Base-by-base conservation (phyloP, 1,284 basidiomycete genomes). In the Porogramme epimiltina region DNA sequence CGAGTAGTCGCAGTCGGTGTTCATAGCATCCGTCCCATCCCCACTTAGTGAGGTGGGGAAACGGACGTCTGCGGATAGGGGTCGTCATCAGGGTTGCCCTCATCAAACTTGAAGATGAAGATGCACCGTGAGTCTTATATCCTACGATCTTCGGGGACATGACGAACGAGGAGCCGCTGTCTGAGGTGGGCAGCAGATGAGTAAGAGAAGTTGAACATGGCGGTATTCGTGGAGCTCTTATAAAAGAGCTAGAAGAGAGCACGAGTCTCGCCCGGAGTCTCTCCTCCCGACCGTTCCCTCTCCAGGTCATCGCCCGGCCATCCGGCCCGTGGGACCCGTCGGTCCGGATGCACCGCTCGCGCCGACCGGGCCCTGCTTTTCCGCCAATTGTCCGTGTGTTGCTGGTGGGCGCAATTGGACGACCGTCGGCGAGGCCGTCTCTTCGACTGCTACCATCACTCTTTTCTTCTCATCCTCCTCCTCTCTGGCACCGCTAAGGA, bases 1-100 rank as follows among this genome's bases (percentile, higher is more conserved):
- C 1, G 91, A 94, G 74, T 98, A 98, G 73, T 97, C 93, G 72
- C 94, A 95, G 53, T 92, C 91, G 37, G 90, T 91, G 73, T 96
- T 95, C 92, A 92, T 93, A 8, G 91, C 92, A 75, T 94, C 93
- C 34, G 91, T 92, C 8, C 92, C 92, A 74, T 94, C 91, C 25
- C 92, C 91, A 16, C 87, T 88, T 47, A 93, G 67, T 8, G 88
- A 89, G 23, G 90, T 93, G 4, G 90, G 90, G 71, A 91, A 93
- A 26, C 90, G 83, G 45, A 93, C 80, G 74, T 93, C 90, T 91
- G 60, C 38, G 37, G 41, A 38, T 5, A 37, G n/a, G 19, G 26
- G 42, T 13, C 5, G 5, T 22, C 34, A 11, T 23, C 34, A 6
- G 31, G 8, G 22, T n/a, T 9, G 37, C 45, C 20, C 47, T 31